These are phyloP conservation scores for Geranium brycei DNA, from an alignment of 345 rosid species.

Conservation along the genomic window DNA sequence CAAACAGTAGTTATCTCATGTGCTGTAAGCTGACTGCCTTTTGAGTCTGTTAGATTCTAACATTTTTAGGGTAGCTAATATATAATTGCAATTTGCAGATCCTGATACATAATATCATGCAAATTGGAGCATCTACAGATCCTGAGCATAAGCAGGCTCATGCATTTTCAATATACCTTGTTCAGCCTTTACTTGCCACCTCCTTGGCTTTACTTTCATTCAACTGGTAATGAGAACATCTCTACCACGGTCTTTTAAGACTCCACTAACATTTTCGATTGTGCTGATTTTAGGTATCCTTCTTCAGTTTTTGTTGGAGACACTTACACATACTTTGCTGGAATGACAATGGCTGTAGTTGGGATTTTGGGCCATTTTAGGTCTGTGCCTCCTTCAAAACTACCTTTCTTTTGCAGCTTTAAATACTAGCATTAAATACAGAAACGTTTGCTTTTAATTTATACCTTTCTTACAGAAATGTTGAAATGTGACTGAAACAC, in stretches of 20 bases:
- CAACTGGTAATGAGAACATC: conserved; percentile 49
- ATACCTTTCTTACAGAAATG: too few relatives aligned
- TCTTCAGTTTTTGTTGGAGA: conserved; percentile 98
- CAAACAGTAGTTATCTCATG: conserved; percentile 90
- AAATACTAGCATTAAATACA: neutral
- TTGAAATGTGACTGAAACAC: too few relatives aligned
- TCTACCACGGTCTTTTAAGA: neutral
- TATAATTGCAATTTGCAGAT: conserved; percentile 44
- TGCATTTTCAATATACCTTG: conserved; percentile 90
- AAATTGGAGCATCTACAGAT: conserved; percentile 84
- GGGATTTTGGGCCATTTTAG: conserved; percentile 94
- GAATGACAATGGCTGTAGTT: conserved; percentile 96
- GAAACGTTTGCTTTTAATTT: too few relatives aligned
- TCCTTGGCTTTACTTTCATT: conserved; percentile 76
- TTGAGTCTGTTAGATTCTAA: conserved; percentile 6
- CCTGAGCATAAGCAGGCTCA: conserved; percentile 78
- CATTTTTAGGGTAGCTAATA: conserved; percentile 15
- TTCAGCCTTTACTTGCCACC: conserved; percentile 85
- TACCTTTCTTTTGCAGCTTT: neutral
- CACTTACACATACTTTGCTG: conserved; percentile 90
- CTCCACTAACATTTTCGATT: conserved; percentile 7
- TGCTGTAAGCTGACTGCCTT: conserved; percentile 50
- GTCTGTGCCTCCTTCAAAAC: conserved; percentile 16
- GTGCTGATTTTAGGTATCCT: conserved; percentile 57
- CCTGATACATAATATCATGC: conserved; percentile 76